Evolutionary conservation across 2,329 filamentous ascomycete genomes (phyloP), one percentile per base, ranked within the genome.

Genomic region (Leptographium flavum): DNA sequence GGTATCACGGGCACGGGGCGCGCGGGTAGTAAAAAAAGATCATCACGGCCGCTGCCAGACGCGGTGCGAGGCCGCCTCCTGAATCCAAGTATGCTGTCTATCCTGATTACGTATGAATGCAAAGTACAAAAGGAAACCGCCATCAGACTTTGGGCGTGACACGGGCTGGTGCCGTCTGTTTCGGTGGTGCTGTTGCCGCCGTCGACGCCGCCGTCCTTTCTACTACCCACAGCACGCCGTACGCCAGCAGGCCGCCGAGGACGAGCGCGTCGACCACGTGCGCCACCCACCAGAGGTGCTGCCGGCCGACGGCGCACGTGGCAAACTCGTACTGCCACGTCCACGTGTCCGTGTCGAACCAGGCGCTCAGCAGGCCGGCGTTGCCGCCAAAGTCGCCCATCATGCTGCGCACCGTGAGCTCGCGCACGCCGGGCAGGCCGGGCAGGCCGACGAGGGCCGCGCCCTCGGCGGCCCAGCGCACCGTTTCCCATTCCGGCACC

Each of bases 341-440:
- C 69, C 76, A 80, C 1, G 63, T 61, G 3, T 71, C 67, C 46
- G 74, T 62, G 59, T 96, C 86, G 57, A 90, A 96, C 90, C 90
- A 98, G 1, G 84, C 73, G 50, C 83, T 92, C 35, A 98, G 63
- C 36, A 98, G 68, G 0, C 87, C 92, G 0, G 87, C 87, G 58
- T 95, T 92, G 19, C 92, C 92, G n/a, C 79, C 81, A 62, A 83
- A 98, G 46, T 85, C 84, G 46, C 92, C 92, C 92, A 98, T 98
- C 87, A 98, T 96, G 61, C 87, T 94, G 48, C 88, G 79, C 2
- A 98, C 83, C 0, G 92, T 98, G 52, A 96, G 78, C 63, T 98
- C 92, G 25, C 90, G 72, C 6, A 95, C 68, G 1, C 82, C 82
- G 0, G 82, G 76, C 3, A 74, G 53, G 5, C 63, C 67, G 2